Percentiles rank a stretch among this genome's conserved stretches.
Evolutionary conservation across 441 rosid species (phyloP).

Genomic region (Metrosideros polymorpha): DNA sequence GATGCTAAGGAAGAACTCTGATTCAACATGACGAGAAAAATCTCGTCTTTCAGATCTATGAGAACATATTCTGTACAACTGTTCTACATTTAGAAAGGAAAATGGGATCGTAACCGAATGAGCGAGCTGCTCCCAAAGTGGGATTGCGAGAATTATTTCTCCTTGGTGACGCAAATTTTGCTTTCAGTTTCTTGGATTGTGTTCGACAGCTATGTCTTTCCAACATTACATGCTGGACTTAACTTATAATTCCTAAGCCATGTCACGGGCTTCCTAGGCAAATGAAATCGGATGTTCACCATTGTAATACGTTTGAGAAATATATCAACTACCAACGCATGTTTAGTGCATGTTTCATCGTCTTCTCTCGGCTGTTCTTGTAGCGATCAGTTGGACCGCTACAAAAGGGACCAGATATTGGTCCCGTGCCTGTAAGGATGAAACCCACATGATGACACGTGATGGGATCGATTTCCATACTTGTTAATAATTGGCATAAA

Average conservation of each 20-base stretch:
- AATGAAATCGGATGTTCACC: not conserved
- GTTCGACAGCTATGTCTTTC: not conserved
- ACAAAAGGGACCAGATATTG: not conserved
- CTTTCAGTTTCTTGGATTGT: not conserved
- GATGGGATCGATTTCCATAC: not conserved
- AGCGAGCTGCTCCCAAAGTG: not conserved
- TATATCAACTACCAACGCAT: not conserved
- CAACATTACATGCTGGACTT: not conserved
- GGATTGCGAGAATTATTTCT: not conserved
- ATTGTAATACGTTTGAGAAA: not conserved
- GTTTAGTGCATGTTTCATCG: not conserved
- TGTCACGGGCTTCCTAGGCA: not conserved
- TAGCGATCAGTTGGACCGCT: not conserved
- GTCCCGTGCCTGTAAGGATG: too few relatives aligned
- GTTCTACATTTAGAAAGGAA: not conserved
- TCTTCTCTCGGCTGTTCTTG: not conserved
- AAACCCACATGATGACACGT: too few relatives aligned
- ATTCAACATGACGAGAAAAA: not conserved
- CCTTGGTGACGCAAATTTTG: not conserved
- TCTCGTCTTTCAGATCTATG: not conserved
- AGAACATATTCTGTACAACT: not conserved
- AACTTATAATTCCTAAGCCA: not conserved
- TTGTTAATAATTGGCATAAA: too few relatives aligned
- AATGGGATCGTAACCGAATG: not conserved
- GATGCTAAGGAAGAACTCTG: conserved; percentile 33